Percentiles rank a stretch among this genome's conserved stretches.
Evolutionary conservation across 371 early-diverging fungal genomes (phyloP).

Genomic region (Phascolomyces articulosus): DNA sequence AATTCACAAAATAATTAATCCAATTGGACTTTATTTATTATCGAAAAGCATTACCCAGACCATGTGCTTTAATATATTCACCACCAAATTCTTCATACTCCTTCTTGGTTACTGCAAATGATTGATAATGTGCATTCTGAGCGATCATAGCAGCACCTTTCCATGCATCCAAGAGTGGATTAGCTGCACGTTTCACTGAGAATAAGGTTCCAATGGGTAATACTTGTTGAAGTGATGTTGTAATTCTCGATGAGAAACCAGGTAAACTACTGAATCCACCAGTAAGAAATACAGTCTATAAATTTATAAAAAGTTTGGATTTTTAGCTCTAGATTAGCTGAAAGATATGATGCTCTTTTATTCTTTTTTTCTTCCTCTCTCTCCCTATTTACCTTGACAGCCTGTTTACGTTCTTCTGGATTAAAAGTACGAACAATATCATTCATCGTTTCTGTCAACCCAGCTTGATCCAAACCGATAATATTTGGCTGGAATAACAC

Average conservation of each 20-base stretch:
- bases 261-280: slow-evolving; percentile 75
- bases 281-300: slow-evolving; percentile 76
- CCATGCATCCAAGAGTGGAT: slow-evolving; percentile 87
- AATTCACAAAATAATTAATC: too few relatives aligned
- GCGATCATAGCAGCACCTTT: slow-evolving; percentile 76
- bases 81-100: slow-evolving; percentile 86
- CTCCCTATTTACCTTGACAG: slow-evolving; percentile 43
- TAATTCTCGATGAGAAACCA: slow-evolving; percentile 67
- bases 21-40: too few relatives aligned
- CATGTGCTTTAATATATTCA: slow-evolving; percentile 84
- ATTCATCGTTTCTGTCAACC: slow-evolving; percentile 75
- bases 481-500: slow-evolving; percentile 86
- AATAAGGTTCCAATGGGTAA: slow-evolving; percentile 65
- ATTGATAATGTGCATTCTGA: slow-evolving; percentile 33
- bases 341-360: background rate
- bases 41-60: slow-evolving; percentile 64
- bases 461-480: slow-evolving; percentile 88
- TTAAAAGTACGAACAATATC: slow-evolving; percentile 70
- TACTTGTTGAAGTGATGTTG: slow-evolving; percentile 60
- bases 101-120: slow-evolving; percentile 58
- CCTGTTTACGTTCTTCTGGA: slow-evolving; percentile 38
- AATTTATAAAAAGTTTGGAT: background rate
- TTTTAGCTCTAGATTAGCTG: too few relatives aligned
- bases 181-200: slow-evolving; percentile 63
- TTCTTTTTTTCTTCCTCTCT: too few relatives aligned